A percentile compares a stretch with the other conserved stretches of the same genome.
Evolutionary conservation across 495 filamentous ascomycete species (phyloP).

Genomic region (Daldinia decipiens): DNA sequence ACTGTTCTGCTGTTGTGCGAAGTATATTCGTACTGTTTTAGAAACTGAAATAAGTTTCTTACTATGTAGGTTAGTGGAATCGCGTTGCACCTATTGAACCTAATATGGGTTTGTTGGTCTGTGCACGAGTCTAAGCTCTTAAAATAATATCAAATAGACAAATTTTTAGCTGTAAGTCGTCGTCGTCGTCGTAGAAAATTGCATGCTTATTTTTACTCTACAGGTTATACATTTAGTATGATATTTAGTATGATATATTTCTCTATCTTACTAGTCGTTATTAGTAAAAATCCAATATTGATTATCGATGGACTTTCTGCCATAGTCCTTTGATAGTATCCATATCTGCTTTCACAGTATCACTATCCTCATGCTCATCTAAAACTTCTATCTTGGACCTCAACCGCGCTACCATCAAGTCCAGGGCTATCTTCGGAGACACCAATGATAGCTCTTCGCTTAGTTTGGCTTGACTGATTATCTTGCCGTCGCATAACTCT

Average conservation of each 20-base stretch:
- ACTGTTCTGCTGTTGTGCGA: background rate
- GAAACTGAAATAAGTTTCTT: background rate
- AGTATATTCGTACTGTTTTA: too few species aligned
- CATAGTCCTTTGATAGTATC: conserved; percentile 29
- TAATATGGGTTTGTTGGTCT: background rate
- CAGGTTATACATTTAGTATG: background rate
- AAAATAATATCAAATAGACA: background rate
- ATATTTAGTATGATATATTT: too few species aligned
- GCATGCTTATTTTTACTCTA: background rate
- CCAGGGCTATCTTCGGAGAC: conserved; percentile 38
- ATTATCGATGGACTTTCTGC: conserved; percentile 21
- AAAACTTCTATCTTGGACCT: conserved; percentile 34
- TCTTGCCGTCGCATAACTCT: conserved; percentile 36
- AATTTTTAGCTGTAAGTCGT: too few species aligned
- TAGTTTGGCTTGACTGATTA: conserved; percentile 40
- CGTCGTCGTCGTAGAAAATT: too few species aligned
- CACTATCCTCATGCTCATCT: conserved; percentile 32
- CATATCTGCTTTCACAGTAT: conserved; percentile 31
- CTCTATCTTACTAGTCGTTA: background rate
- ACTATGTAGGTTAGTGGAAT: too few species aligned
- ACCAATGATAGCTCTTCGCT: conserved; percentile 35
- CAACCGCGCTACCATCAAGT: conserved; percentile 38
- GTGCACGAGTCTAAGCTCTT: background rate
- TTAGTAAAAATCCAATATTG: background rate
- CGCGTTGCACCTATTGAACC: background rate